Conservation (phyloP, 805 yeast species). For the Starmerella etchellsii region DNA sequence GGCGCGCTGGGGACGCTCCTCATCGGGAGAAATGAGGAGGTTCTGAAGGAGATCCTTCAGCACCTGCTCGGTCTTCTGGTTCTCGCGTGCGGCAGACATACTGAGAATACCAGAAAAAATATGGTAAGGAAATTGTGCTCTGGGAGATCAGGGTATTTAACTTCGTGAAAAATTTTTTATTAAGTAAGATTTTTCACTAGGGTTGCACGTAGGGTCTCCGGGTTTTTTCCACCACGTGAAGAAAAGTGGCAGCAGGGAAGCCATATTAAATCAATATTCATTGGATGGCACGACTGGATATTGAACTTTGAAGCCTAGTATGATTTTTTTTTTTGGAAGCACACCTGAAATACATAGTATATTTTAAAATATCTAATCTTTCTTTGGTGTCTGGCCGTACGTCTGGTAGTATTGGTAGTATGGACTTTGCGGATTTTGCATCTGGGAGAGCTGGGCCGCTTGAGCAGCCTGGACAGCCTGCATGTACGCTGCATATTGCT, state of each 20-base stretch:
- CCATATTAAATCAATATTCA: too few species aligned
- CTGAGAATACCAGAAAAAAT: slow-evolving; percentile 1
- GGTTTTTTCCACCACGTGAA: neutral
- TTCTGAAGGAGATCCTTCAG: slow-evolving; percentile 86
- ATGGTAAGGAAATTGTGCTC: neutral
- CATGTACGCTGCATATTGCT: neutral
- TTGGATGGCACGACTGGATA: too few species aligned
- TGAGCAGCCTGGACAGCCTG: neutral
- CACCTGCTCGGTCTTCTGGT: slow-evolving; percentile 41
- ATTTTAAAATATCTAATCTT: neutral
- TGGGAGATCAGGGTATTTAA: slow-evolving; percentile 9
- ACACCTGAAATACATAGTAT: too few species aligned
- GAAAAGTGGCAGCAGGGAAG: too few species aligned
- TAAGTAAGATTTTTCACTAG: slow-evolving; percentile 1
- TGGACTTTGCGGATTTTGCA: neutral
- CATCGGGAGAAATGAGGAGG: slow-evolving; percentile 73
- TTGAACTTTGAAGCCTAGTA: too few species aligned
- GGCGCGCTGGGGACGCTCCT: slow-evolving; percentile 75
- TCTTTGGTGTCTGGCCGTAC: neutral
- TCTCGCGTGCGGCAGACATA: slow-evolving; percentile 23
- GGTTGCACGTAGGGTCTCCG: neutral
- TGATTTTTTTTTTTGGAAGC: too few species aligned
- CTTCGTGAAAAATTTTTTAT: slow-evolving; percentile 5
- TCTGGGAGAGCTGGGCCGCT: slow-evolving; percentile 1
- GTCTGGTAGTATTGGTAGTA: slow-evolving; percentile 3